Conservation (phyloP, 2,329 filamentous ascomycete genomes). For the Daldinia sp. region DNA sequence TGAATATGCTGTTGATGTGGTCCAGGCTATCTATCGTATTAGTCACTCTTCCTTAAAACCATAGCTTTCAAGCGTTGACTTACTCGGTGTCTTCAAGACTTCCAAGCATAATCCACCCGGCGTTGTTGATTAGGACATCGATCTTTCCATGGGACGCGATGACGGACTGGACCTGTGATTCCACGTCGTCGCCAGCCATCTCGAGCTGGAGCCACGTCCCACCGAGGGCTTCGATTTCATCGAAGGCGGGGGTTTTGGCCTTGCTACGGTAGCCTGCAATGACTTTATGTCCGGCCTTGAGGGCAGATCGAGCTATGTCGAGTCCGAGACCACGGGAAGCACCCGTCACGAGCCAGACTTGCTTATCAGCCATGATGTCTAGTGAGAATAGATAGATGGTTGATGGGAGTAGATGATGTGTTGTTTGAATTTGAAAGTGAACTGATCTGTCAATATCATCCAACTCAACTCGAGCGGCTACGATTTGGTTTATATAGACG, state of each 20-base stretch:
- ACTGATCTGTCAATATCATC: neutral
- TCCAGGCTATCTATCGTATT: constrained; percentile 39
- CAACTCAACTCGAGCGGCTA: neutral
- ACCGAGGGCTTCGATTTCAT: constrained; percentile 45
- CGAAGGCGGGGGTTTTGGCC: constrained; percentile 34
- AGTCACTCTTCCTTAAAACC: neutral
- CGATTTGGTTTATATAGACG: constrained; percentile 12
- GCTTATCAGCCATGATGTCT: constrained; percentile 39
- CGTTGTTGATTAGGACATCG: constrained; percentile 48
- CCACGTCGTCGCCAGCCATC: constrained; percentile 41
- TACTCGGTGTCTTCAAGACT: constrained; percentile 46
- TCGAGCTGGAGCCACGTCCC: constrained; percentile 46
- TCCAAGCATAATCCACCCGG: constrained; percentile 42
- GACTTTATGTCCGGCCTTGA: constrained; percentile 46
- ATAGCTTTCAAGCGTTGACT: neutral
- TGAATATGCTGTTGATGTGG: constrained; percentile 43
- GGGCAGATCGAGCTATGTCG: constrained; percentile 42
- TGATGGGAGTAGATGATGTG: neutral
- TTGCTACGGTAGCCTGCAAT: constrained; percentile 45
- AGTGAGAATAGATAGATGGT: neutral
- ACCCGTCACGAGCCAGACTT: constrained; percentile 48
- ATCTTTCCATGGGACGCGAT: constrained; percentile 42
- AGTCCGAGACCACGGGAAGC: constrained; percentile 47
- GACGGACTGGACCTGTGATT: constrained; percentile 39
- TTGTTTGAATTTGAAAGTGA: neutral